Evolutionary conservation across 2,329 filamentous ascomycete genomes (phyloP).

Genomic region (Achaetomium macrosporum): DNA sequence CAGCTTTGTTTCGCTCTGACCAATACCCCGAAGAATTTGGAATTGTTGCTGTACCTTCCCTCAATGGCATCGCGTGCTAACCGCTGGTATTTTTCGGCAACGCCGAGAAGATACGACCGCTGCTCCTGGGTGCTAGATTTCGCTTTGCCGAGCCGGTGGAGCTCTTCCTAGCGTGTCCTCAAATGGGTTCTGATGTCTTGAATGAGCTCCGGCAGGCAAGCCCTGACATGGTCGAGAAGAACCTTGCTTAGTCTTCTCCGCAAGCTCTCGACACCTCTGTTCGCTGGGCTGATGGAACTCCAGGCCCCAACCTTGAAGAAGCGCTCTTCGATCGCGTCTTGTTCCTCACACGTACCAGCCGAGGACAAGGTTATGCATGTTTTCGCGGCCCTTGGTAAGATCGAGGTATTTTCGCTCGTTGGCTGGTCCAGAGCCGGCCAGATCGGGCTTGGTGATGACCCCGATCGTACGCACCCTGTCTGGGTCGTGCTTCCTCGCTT

Average conservation of each 20-base stretch:
- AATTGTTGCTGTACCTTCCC: conserved; percentile 36
- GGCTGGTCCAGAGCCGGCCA: conserved; percentile 26
- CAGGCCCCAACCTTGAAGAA: conserved; percentile 25
- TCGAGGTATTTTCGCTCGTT: conserved; percentile 34
- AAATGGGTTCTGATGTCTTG: conserved; percentile 25
- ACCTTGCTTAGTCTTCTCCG: conserved; percentile 34
- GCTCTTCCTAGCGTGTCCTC: background rate
- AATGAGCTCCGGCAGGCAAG: conserved; percentile 27
- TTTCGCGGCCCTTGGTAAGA: conserved; percentile 31
- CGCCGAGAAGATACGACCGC: conserved; percentile 30
- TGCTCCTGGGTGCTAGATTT: conserved; percentile 26
- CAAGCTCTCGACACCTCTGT: conserved; percentile 32
- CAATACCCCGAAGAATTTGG: conserved; percentile 35
- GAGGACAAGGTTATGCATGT: conserved; percentile 15
- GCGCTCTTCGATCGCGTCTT: conserved; percentile 16
- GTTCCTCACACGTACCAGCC: conserved; percentile 35
- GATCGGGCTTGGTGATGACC: conserved; percentile 52
- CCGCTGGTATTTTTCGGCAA: conserved; percentile 34
- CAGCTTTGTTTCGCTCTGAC: conserved; percentile 1
- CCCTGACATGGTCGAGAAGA: conserved; percentile 29
- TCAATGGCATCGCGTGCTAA: conserved; percentile 35
- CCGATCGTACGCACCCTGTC: conserved; percentile 42
- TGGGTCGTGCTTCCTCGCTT: conserved; percentile 35
- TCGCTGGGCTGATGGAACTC: conserved; percentile 27
- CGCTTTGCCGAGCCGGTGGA: conserved; percentile 1